Base-by-base conservation (phyloP, 768 basidiomycete genomes). In the Pholiota microspora region DNA sequence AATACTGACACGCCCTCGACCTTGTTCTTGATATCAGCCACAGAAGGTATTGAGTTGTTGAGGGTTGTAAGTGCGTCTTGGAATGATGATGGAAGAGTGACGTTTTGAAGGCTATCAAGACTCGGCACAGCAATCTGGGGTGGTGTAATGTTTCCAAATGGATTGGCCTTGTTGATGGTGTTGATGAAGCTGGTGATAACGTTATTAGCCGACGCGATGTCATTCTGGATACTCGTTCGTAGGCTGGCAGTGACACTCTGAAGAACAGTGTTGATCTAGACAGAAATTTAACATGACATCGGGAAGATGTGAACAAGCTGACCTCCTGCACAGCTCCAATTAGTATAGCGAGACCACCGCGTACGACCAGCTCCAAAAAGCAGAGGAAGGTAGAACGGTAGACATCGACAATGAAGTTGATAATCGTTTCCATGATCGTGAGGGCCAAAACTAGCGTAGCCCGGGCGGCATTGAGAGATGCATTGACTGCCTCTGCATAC, bases 361-460 rank as follows among this genome's bases (percentile, higher is more conserved):
- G 79, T 8, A 99, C 84, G 21, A 91, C 85, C 40, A 98, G 79
- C 69, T 98, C 94, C 59, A 97, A 73, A 61, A 97, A 94, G 69
- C 96, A 99, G 49, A 99, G 79, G 64, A 96, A 86, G 2, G 95
- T 90, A 2, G 94, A 95, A 35, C 94, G 88, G 67, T 97, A 98
- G 44, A 88, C 83, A 71, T 93, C 89, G 59, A 98, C 82, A 59
- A 97, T 81, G 70, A 98, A 98, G 63, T 91, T 93, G 71, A 94
- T 86, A 63, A 95, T 81, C 0, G 78, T 85, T 66, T 97, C 92
- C 83, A 96, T 88, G 32, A 85, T 75, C 0, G 90, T 96, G 53
- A 98, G 73, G 2, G 91, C 72, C 35, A 92, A 72, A 31, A 88
- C 73, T 49, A 97, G 78, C 5, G 87, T 80, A 8, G 77, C 83